Evolutionary conservation across 495 filamentous ascomycete species (phyloP), one percentile per base, ranked within the genome.

Genomic region (Durotheca rogersii): DNA sequence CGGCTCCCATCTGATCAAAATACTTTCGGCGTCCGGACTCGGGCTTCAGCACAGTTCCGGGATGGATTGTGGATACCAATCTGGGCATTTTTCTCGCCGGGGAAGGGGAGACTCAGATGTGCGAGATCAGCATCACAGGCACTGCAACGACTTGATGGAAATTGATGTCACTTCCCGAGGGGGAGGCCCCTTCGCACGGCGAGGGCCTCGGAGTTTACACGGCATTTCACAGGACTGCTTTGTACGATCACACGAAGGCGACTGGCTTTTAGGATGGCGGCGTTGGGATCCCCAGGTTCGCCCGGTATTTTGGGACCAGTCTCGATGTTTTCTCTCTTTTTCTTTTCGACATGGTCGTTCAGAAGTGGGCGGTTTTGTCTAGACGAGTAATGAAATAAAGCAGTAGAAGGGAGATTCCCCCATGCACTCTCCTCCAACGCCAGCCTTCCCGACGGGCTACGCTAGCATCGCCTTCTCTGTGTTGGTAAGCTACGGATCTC

Each of bases 21-120:
- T 49, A 49, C 60, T 50, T 66, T 60, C 56, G 60, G 62, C 59
- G 60, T 63, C 62, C 62, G 59, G 60, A 62, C 58, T 62, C 50
- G 56, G 62, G 46, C 33, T 47, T 35, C 58, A 31, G 25, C 49
- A 41, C 40, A 55, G 42, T 55, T 56, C 62, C 59, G 58, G 62
- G 60, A 60, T 63, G 62, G 49, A 63, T 56, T 48, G 60, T 53
- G 62, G 60, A 56, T 60, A 60, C 36, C 52, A 32, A 44, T 33
- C 33, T 50, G 35, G 45, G 33, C 36, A 50, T 59, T 47, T 59
- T 44, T 40, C 53, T 53, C 36, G 42, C 23, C n/a, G n/a, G n/a
- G n/a, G n/a, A n/a, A n/a, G n/a, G 45, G 32, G 49, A 16, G 56
- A 47, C 51, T 51, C 39, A 45, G 51, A 30, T 60, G 43, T 41